phyloP scores from a whole-genome alignment of 805 yeast species.

The Teunomyces cretensis region DNA sequence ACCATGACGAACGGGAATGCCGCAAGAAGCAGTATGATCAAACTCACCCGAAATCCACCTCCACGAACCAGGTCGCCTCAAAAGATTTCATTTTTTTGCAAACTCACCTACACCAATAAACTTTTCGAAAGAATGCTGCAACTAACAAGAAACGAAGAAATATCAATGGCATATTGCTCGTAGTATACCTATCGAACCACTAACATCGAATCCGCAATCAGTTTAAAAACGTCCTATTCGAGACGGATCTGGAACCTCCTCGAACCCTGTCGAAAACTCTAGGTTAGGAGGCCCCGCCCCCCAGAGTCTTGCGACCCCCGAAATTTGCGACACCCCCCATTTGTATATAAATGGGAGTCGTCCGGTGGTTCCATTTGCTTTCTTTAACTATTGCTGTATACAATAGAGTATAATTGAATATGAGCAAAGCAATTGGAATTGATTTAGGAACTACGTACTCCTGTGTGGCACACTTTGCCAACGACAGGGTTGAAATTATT shows the following conservation, averaged over 20 bases:
- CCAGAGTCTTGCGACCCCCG: neutral
- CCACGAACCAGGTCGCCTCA: too few relatives aligned
- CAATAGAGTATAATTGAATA: slow-evolving; percentile 1
- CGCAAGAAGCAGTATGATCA: too few relatives aligned
- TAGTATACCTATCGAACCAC: too few relatives aligned
- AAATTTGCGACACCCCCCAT: slow-evolving; percentile 4
- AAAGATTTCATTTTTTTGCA: too few relatives aligned
- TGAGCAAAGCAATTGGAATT: slow-evolving; percentile 66
- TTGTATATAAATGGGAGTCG: neutral
- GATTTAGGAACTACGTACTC: slow-evolving; percentile 98
- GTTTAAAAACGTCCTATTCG: neutral
- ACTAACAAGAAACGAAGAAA: too few relatives aligned
- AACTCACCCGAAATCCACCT: too few relatives aligned
- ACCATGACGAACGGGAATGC: too few relatives aligned
- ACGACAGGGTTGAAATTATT: slow-evolving; percentile 89
- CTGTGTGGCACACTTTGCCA: slow-evolving; percentile 74
- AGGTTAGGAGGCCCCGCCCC: neutral
- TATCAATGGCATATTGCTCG: too few relatives aligned
- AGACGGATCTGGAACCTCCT: slow-evolving; percentile 1
- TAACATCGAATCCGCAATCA: too few relatives aligned
- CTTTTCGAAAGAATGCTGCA: too few relatives aligned
- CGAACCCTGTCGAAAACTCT: neutral
- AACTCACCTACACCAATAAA: too few relatives aligned
- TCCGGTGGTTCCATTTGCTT: neutral
- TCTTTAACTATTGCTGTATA: neutral